Evolutionary conservation across 2,329 filamentous ascomycete species (phyloP).

Genomic region (Fusarium oligoseptatum): DNA sequence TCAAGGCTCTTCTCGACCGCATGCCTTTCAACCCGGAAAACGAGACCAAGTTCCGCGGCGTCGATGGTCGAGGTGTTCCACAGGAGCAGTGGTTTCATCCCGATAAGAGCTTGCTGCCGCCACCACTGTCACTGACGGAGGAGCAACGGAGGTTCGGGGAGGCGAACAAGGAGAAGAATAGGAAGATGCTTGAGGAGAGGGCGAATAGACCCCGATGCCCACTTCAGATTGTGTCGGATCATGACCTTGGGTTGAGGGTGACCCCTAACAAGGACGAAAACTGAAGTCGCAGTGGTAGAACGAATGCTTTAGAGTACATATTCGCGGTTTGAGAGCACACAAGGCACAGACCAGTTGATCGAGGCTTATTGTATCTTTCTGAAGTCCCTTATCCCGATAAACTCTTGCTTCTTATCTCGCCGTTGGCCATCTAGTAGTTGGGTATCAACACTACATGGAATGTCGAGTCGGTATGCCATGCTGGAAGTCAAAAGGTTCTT

Average conservation of each 20-base stretch:
- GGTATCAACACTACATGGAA: background rate
- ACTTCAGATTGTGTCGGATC: background rate
- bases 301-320: background rate
- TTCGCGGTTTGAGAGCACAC: background rate
- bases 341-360: background rate
- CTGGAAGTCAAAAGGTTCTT: no score
- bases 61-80: background rate
- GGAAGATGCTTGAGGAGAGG: background rate
- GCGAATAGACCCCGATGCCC: background rate
- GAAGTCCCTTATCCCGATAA: background rate
- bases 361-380: background rate
- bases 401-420: background rate
- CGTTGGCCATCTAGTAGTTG: background rate
- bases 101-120: background rate
- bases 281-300: background rate
- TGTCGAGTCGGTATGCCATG: background rate
- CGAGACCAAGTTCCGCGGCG: background rate
- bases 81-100: background rate
- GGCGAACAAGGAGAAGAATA: background rate
- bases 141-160: background rate
- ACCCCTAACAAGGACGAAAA: background rate
- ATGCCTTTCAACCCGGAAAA: background rate
- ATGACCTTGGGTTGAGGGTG: background rate
- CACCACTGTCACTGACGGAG: background rate
- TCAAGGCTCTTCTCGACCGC: slow-evolving; percentile 9